phyloP scores from a whole-genome alignment of 2,329 filamentous ascomycete genomes.

The Scedosporium minutisporum region DNA sequence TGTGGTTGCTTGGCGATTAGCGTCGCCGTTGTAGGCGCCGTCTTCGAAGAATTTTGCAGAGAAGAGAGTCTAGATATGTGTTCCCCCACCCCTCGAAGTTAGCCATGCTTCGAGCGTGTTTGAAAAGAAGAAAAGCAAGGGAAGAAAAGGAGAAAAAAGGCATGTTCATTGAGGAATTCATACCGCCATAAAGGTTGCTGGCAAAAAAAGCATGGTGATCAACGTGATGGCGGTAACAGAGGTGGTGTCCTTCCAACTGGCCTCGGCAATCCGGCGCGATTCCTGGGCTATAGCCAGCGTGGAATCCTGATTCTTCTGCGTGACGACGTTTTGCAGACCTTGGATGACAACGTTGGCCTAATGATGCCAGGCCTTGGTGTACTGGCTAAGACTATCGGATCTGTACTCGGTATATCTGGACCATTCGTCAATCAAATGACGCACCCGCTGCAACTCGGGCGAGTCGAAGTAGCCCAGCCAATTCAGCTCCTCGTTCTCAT shows the following conservation, averaged over 20 bases:
- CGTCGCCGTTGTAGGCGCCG: not conserved
- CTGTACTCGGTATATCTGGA: not conserved
- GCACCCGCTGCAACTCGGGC: not conserved
- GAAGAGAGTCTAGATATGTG: not conserved
- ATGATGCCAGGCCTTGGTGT: not conserved
- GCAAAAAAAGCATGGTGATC: slow-evolving; percentile 8
- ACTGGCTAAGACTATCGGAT: not conserved
- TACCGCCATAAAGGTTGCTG: slow-evolving; percentile 2
- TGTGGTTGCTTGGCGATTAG: not conserved
- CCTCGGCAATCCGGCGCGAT: slow-evolving; percentile 11
- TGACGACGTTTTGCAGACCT: not conserved
- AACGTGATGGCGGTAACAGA: slow-evolving; percentile 7
- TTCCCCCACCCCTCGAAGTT: not conserved
- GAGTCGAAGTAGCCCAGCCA: not conserved
- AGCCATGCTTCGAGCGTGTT: not conserved
- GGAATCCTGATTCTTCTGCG: not conserved
- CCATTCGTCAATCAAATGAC: not conserved
- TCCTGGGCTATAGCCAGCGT: not conserved
- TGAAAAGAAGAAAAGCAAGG: not conserved
- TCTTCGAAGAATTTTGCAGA: not conserved
- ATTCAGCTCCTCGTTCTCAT: not conserved
- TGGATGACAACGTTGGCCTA: not conserved
- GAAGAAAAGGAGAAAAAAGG: too few relatives aligned
- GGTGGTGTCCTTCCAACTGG: slow-evolving; percentile 12
- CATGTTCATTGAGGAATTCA: not conserved